Evolutionary conservation across 2,329 filamentous ascomycete species (phyloP), one percentile per base, ranked within the genome.

Genomic region (Penicillium sp.): DNA sequence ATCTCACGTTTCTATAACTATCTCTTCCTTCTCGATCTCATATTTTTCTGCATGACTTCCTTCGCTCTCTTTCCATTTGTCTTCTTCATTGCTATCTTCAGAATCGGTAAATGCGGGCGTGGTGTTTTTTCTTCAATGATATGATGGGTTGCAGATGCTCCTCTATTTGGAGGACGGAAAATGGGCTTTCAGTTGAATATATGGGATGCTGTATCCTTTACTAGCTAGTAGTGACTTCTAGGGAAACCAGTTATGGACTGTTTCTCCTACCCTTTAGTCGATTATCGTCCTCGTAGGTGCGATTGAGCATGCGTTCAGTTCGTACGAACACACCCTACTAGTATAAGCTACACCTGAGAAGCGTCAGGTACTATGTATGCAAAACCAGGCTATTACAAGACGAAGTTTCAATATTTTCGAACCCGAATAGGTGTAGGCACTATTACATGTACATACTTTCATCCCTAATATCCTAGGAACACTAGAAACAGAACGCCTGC

Each of bases 401-500:
- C 21, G 8, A 6, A 23, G 19, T 11, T 9, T 46, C 44, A 56
- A 50, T 29, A 56, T 38, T 26, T 41, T 47, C 21, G 41, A 31
- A n/a, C 35, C 51, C 52, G 65, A 45, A 66, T 54, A 61, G 61
- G 59, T 57, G 63, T 69, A 57, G 54, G 56, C 65, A 66, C 57
- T 63, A 66, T 66, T 68, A 66, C 63, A 62, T 58, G 31, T 56
- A 64, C 60, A 65, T 64, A 65, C 69, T 63, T 66, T 66, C 59
- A 61, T 65, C 64, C 67, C 63, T 65, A 66, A 67, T 58, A 69
- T 70, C 66, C 67, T 66, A 68, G 67, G 64, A 61, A 62, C 58
- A 60, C 64, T 62, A 64, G 63, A 69, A 70, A 71, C 59, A 66
- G 61, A 67, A 79, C 78, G 75, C 78, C 78, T 71, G 70, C 77